Conservation (phyloP, 2,329 filamentous ascomycete species). For the Colletotrichum cereale region DNA sequence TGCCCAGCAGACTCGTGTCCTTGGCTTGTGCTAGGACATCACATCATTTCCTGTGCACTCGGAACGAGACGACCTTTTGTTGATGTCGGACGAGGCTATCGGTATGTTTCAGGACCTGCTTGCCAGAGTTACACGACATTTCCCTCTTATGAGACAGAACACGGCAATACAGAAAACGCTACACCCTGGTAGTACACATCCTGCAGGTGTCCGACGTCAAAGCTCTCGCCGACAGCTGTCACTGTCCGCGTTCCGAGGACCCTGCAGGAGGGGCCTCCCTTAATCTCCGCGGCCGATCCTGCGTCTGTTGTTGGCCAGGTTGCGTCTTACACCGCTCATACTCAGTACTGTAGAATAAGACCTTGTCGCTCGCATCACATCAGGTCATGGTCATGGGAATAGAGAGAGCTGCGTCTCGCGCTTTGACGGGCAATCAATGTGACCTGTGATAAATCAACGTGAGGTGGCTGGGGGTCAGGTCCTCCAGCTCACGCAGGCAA, state of each 20-base stretch:
- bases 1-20: neutral
- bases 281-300: constrained; percentile 24
- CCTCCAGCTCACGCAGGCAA: neutral
- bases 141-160: constrained; percentile 4
- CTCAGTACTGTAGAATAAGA: neutral
- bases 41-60: neutral
- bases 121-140: constrained; percentile 24
- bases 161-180: constrained; percentile 10
- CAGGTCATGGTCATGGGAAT: neutral
- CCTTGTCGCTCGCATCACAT: neutral
- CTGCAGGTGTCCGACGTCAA: constrained; percentile 35
- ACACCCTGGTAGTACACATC: neutral
- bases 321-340: neutral
- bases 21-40: neutral
- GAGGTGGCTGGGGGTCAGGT: neutral
- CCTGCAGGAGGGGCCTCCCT: constrained; percentile 27
- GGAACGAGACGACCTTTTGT: constrained; percentile 13
- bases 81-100: constrained; percentile 19
- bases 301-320: neutral
- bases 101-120: constrained; percentile 26
- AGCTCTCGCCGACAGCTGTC: constrained; percentile 30
- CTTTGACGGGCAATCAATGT: neutral
- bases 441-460: neutral
- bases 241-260: constrained; percentile 19
- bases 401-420: neutral